Evolutionary conservation across 140 eudicot species (phyloP).

Genomic region (Flaveria floridana): DNA sequence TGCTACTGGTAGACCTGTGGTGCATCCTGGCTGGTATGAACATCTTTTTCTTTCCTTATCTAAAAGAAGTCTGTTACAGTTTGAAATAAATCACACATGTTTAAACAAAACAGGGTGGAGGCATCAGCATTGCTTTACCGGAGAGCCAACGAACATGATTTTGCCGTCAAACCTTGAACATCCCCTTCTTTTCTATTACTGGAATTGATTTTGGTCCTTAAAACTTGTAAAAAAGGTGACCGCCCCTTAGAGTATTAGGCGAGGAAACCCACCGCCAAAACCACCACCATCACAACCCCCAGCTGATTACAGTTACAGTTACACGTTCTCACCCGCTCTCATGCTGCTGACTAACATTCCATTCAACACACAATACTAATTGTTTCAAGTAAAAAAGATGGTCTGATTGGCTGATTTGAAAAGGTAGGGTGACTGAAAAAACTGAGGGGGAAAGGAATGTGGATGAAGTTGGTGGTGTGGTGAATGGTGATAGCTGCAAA

Average conservation of each 20-base stretch:
- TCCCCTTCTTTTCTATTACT: background rate
- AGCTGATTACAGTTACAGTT: background rate
- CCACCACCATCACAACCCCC: conserved; percentile 6
- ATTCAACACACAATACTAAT: conserved; percentile 17
- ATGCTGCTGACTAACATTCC: conserved; percentile 25
- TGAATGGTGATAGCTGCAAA: background rate
- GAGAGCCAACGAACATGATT: conserved; percentile 87
- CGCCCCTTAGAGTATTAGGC: background rate
- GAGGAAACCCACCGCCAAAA: conserved; percentile 18
- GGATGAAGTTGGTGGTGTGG: conserved; percentile 14
- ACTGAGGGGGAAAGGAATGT: background rate
- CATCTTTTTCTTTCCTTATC: background rate
- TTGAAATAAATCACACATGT: background rate
- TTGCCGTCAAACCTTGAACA: conserved; percentile 70
- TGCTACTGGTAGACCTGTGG: conserved; percentile 83
- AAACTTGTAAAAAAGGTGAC: conserved; percentile 16
- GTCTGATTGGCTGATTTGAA: background rate
- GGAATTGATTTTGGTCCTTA: conserved; percentile 23
- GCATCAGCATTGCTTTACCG: conserved; percentile 94
- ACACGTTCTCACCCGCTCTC: background rate
- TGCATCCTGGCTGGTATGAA: conserved; percentile 95
- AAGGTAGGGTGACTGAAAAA: conserved; percentile 13
- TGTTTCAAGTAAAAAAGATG: background rate
- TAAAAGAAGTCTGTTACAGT: background rate
- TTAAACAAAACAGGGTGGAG: conserved; percentile 72